phyloP scores from a whole-genome alignment of 140 eudicot genomes.

The Bidens hawaiensis region DNA sequence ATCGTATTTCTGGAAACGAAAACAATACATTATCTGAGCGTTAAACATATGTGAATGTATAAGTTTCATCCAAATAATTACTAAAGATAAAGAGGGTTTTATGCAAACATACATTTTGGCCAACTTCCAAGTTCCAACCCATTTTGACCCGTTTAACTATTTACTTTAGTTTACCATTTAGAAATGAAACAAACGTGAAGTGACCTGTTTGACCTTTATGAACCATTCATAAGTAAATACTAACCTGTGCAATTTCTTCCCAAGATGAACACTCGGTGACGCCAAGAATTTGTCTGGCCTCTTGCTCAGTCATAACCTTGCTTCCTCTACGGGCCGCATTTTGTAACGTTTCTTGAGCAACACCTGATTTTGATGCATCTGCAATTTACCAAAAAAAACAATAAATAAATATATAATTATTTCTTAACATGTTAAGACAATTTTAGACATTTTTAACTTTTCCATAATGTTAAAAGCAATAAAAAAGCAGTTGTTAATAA shows the following conservation, averaged over 20 bases:
- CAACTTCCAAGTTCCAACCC: no score
- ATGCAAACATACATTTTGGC: neutral
- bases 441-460: neutral
- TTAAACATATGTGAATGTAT: no score
- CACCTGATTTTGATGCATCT: no score
- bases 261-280: no score
- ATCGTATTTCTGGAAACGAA: constrained; percentile 43
- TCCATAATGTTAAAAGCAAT: neutral
- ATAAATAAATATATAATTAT: neutral
- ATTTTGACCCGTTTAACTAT: neutral
- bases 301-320: no score
- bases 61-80: no score
- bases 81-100: no score
- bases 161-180: neutral
- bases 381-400: neutral
- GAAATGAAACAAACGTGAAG: neutral
- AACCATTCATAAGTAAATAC: neutral
- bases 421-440: neutral
- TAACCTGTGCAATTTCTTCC: no score
- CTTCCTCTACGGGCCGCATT: no score
- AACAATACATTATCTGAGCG: neutral
- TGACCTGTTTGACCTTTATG: neutral
- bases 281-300: no score
- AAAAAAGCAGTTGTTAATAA: neutral
- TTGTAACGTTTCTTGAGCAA: no score